Conservation (phyloP, 1,284 basidiomycete species). For the Rugosomyces carneus region DNA sequence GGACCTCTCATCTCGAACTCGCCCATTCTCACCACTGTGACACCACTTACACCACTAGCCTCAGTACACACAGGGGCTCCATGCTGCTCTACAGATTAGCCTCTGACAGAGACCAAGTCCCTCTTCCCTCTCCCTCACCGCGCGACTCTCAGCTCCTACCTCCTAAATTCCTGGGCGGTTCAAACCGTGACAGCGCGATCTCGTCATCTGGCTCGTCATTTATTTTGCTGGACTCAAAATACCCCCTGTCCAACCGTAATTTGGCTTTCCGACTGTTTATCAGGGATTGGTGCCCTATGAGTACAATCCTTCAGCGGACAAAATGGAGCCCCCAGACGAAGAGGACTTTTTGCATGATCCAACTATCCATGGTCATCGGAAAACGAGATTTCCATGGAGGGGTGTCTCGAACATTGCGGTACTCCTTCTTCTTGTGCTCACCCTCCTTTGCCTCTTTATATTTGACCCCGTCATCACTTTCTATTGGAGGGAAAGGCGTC, state of each 20-base stretch:
- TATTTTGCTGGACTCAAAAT: slow-evolving; percentile 17
- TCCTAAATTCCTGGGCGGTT: slow-evolving; percentile 10
- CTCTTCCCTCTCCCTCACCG: slow-evolving; percentile 8
- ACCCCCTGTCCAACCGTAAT: slow-evolving; percentile 21
- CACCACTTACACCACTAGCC: too few relatives aligned
- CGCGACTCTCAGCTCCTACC: slow-evolving; percentile 8
- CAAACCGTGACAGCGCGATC: slow-evolving; percentile 11
- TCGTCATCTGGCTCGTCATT: slow-evolving; percentile 13
- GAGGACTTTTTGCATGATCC: slow-evolving; percentile 60
- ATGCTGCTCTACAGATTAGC: slow-evolving; percentile 67
- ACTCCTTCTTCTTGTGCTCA: slow-evolving; percentile 45
- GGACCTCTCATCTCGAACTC: too few relatives aligned
- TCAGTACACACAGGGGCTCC: too few relatives aligned
- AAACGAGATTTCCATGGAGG: slow-evolving; percentile 39
- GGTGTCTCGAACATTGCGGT: slow-evolving; percentile 54
- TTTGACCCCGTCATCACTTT: slow-evolving; percentile 25
- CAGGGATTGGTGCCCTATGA: slow-evolving; percentile 59
- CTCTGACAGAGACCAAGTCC: slow-evolving; percentile 27
- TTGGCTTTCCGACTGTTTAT: slow-evolving; percentile 24
- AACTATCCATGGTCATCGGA: slow-evolving; percentile 27
- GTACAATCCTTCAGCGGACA: slow-evolving; percentile 58
- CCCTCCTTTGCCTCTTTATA: not conserved
- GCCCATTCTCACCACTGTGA: too few relatives aligned
- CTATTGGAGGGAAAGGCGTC: slow-evolving; percentile 33
- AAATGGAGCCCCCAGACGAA: slow-evolving; percentile 55